These are phyloP conservation scores for Plectosphaerella sp. DNA, from an alignment of 2,329 filamentous ascomycete species.

Conservation along the genomic window DNA sequence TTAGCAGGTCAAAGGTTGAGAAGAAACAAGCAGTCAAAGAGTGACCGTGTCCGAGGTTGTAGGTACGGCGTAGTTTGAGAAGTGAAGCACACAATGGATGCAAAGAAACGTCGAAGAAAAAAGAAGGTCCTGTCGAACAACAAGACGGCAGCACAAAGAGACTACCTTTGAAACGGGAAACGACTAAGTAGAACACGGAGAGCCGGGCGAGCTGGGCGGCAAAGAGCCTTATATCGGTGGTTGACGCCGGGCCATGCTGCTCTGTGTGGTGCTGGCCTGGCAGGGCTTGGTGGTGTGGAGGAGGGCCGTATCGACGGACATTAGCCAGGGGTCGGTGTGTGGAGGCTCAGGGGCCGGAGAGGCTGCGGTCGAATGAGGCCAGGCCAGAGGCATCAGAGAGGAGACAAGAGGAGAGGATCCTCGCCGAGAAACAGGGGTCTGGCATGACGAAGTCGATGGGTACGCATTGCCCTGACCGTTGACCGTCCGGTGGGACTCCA, in stretches of 20 bases:
- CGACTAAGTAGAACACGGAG: not conserved
- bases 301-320: not conserved
- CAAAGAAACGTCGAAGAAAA: no score
- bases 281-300: not conserved
- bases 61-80: not conserved
- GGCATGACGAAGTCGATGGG: not conserved
- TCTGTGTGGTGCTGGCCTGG: not conserved
- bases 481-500: not conserved
- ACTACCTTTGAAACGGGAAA: not conserved
- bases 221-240: not conserved
- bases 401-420: not conserved
- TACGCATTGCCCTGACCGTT: not conserved
- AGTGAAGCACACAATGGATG: not conserved
- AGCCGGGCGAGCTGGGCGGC: not conserved
- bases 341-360: not conserved
- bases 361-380: not conserved
- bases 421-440: not conserved
- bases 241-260: not conserved
- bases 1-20: not conserved
- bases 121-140: not conserved
- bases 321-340: not conserved
- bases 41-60: not conserved
- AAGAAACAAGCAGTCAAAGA: not conserved
- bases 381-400: not conserved
- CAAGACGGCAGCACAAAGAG: not conserved